phyloP scores from a whole-genome alignment of 768 basidiomycete genomes.

The Suillus subaureus region DNA sequence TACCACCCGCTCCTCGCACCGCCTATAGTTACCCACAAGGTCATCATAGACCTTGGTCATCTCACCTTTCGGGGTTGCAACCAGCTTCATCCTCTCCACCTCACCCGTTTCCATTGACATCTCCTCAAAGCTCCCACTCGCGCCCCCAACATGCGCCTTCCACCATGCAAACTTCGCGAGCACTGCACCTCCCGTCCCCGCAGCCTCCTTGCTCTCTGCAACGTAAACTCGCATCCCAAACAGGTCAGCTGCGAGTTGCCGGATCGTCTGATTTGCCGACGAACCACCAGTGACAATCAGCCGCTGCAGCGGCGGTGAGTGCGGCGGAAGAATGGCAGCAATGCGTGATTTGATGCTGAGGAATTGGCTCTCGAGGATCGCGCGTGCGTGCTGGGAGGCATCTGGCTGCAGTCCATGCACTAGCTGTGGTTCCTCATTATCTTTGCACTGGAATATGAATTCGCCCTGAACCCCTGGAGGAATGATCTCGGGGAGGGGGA shows the following conservation, averaged over 20 bases:
- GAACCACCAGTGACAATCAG: constrained; percentile 82
- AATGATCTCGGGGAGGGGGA: constrained; percentile 86
- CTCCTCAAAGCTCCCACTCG: constrained; percentile 59
- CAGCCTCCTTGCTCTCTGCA: constrained; percentile 68
- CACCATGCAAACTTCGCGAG: constrained; percentile 76
- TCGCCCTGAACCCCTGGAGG: constrained; percentile 77
- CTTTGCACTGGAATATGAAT: constrained; percentile 54
- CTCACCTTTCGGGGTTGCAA: constrained; percentile 56
- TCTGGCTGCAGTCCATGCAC: constrained; percentile 40
- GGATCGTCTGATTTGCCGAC: constrained; percentile 70
- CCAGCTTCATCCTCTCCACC: constrained; percentile 56
- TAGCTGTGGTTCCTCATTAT: constrained; percentile 27
- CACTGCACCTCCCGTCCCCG: constrained; percentile 70
- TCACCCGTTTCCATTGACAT: constrained; percentile 49
- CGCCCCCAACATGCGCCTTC: constrained; percentile 43
- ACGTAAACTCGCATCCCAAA: constrained; percentile 76
- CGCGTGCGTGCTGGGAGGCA: constrained; percentile 57
- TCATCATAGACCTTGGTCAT: constrained; percentile 51
- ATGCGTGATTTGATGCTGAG: constrained; percentile 78
- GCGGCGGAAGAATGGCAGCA: constrained; percentile 61
- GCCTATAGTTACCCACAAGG: constrained; percentile 53
- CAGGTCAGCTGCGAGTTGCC: constrained; percentile 78
- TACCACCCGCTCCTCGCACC: constrained; percentile 58
- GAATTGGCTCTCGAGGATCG: constrained; percentile 84
- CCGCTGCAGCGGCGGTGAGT: constrained; percentile 54